Conservation (phyloP, 2,329 filamentous ascomycete genomes). For the Aspergillus uvarum region DNA sequence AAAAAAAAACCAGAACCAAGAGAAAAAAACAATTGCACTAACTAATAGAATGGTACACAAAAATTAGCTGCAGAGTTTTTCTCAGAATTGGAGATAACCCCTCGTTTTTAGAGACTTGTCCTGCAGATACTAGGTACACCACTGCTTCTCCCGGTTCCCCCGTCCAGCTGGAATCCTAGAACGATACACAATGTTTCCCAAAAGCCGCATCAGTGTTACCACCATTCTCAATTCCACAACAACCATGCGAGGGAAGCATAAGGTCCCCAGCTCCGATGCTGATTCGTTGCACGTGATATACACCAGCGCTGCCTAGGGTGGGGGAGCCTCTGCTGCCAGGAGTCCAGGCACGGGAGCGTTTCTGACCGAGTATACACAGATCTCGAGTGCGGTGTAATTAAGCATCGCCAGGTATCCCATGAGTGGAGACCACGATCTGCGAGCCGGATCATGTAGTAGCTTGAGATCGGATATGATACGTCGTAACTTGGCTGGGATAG, state of each 20-base stretch:
- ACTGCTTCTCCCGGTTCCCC: slow-evolving; percentile 20
- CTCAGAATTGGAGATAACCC: slow-evolving; percentile 2
- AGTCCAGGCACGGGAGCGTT: not conserved
- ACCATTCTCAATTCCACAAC: slow-evolving; percentile 7
- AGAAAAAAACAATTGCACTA: slow-evolving; percentile 1
- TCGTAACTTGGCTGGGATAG: slow-evolving; percentile 16
- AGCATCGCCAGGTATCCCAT: slow-evolving; percentile 25
- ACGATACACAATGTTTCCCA: slow-evolving; percentile 15
- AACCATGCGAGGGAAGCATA: slow-evolving; percentile 7
- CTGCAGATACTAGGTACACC: slow-evolving; percentile 22
- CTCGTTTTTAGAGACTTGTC: slow-evolving; percentile 12
- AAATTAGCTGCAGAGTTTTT: slow-evolving; percentile 15
- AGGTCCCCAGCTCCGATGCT: not conserved
- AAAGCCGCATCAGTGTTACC: slow-evolving; percentile 12
- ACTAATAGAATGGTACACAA: slow-evolving; percentile 2
- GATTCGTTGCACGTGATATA: slow-evolving; percentile 7
- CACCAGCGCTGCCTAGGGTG: not conserved
- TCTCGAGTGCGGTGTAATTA: slow-evolving; percentile 23
- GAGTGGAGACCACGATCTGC: slow-evolving; percentile 21
- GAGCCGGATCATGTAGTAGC: slow-evolving; percentile 8
- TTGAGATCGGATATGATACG: slow-evolving; percentile 21
- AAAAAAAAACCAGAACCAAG: not conserved
- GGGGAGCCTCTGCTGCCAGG: not conserved
- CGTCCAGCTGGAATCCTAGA: slow-evolving; percentile 24
- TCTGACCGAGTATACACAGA: not conserved